Evolutionary conservation across 1,139 yeast species (phyloP), one percentile per base, ranked within the genome.

Genomic region (Hyphopichia wangnamkhiaoensis): DNA sequence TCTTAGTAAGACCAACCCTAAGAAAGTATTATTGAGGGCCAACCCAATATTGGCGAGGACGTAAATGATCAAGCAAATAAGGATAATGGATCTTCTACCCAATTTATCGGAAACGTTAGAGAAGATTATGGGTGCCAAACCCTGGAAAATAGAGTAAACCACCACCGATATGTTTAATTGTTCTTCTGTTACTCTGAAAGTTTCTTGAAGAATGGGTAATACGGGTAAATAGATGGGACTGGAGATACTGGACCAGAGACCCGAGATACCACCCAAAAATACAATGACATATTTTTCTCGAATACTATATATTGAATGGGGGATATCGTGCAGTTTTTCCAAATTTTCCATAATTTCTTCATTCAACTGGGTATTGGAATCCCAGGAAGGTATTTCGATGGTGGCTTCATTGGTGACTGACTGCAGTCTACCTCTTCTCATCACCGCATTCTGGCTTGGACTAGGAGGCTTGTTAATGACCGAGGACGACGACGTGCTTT

Each of bases 181-280:
- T 41, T 79, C 82, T 31, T 76, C 75, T 8, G 76, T 51, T 5
- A 79, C 74, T 34, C 71, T 41, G 49, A 84, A 82, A 20, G 74
- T 58, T 1, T 56, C 45, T 33, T 76, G 74, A 6, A 85, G 60
- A 5, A 68, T 68, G 0, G 79, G 72, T 18, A 84, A 58, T 0
- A 84, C 86, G 0, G 90, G 89, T 52, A 81, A 79, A 53, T 82
- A 84, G 17, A 83, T 82, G 1, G 89, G 82, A 43, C 79, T 73
- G 2, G 84, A 76, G 16, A 82, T 63, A 0, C 85, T 65, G 0
- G 89, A 81, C 59, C 80, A 76, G 30, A 79, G 54, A 0, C 83
- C 81, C 13, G 46, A 38, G 12, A 45, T 36, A 17, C 57, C 52
- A 18, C 53, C 46, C 13, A 55, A 43, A 5, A 47, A 34, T 6